A percentile compares a stretch with the other conserved stretches of the same genome.
Evolutionary conservation across 768 basidiomycete species (phyloP).

Genomic region (Boletus insuetus): DNA sequence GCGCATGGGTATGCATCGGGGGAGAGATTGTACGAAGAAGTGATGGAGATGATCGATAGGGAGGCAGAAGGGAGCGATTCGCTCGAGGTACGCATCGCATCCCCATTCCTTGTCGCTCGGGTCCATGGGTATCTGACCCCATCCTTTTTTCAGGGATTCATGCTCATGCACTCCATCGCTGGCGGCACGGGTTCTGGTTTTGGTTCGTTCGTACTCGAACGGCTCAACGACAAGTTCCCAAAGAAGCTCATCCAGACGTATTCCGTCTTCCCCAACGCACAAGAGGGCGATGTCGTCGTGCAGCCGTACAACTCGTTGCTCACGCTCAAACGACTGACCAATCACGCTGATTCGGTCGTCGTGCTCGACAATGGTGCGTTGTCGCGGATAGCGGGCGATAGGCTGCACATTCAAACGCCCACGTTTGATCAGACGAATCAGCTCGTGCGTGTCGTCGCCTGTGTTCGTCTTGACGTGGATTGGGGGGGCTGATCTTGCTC

Average conservation of each 20-base stretch:
- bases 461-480: neutral
- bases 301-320: slow-evolving; percentile 97
- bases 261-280: slow-evolving; percentile 94
- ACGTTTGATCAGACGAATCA: slow-evolving; percentile 93
- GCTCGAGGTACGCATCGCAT: slow-evolving; percentile 66
- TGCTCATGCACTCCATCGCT: slow-evolving; percentile 98
- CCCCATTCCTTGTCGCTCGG: neutral
- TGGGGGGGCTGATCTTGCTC: neutral
- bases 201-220: slow-evolving; percentile 96
- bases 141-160: slow-evolving; percentile 73
- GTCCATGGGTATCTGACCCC: neutral
- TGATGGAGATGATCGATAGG: slow-evolving; percentile 98
- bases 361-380: slow-evolving; percentile 96
- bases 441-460: slow-evolving; percentile 47
- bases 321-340: slow-evolving; percentile 88
- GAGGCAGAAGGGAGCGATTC: slow-evolving; percentile 98
- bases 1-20: slow-evolving; percentile 92
- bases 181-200: slow-evolving; percentile 98
- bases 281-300: slow-evolving; percentile 95
- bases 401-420: slow-evolving; percentile 83
- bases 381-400: slow-evolving; percentile 88
- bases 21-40: slow-evolving; percentile 89
- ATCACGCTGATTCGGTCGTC: slow-evolving; percentile 96
- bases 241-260: slow-evolving; percentile 99
- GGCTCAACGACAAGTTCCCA: slow-evolving; percentile 95